A percentile compares a stretch with the other conserved stretches of the same genome.
Evolutionary conservation across 2,329 filamentous ascomycete genomes (phyloP).

Genomic region (Rutstroemia sp.): DNA sequence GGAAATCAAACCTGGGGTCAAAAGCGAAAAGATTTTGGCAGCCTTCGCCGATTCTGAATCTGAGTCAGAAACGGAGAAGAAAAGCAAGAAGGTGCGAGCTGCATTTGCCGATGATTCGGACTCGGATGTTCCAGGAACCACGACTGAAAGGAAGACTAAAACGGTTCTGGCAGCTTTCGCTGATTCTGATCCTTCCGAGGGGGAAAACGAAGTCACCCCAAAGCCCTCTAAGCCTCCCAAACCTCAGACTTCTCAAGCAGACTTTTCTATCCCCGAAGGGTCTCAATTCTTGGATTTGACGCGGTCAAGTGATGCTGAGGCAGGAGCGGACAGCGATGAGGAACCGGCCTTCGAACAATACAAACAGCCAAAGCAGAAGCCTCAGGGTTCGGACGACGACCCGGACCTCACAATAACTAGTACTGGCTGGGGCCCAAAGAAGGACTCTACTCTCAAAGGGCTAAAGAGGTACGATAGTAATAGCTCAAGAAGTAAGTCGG

Average conservation of each 20-base stretch:
- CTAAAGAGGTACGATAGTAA: constrained; percentile 11
- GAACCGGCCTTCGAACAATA: background rate
- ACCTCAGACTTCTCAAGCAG: constrained; percentile 18
- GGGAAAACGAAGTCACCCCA: constrained; percentile 1
- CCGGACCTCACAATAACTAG: constrained; percentile 9
- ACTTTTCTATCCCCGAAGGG: constrained; percentile 19
- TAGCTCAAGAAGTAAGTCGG: constrained; percentile 12
- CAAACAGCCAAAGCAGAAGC: background rate
- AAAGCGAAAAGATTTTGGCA: constrained; percentile 12
- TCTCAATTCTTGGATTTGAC: constrained; percentile 33
- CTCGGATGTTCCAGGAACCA: constrained; percentile 5
- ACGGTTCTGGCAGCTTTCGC: constrained; percentile 12
- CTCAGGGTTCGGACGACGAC: background rate
- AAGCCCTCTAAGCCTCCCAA: background rate
- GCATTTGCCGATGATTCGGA: constrained; percentile 30
- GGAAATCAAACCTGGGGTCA: background rate
- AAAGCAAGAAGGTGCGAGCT: constrained; percentile 21
- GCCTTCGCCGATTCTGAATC: background rate
- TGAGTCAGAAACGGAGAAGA: background rate
- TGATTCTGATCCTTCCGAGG: background rate
- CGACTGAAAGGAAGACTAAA: constrained; percentile 11
- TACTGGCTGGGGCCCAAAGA: constrained; percentile 17
- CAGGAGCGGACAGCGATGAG: constrained; percentile 2
- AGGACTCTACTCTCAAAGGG: constrained; percentile 7
- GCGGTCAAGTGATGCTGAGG: constrained; percentile 20